These are phyloP conservation scores for Clausena lansium DNA, from an alignment of 345 rosid species.

Conservation along the genomic window DNA sequence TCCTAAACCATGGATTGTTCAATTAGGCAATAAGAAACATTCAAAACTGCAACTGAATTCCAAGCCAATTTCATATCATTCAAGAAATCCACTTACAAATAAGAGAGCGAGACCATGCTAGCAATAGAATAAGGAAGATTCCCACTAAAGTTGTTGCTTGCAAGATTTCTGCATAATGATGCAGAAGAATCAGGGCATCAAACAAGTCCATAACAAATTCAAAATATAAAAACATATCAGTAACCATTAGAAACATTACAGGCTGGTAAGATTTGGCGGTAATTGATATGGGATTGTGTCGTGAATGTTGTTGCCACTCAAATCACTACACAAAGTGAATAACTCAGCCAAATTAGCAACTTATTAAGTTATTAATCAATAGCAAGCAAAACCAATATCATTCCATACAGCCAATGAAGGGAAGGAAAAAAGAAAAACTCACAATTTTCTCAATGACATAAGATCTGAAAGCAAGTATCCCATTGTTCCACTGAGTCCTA, in stretches of 20 bases:
- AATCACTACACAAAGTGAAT: slow-evolving; percentile 52
- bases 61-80: slow-evolving; percentile 19
- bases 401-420: neutral
- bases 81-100: slow-evolving; percentile 58
- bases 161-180: slow-evolving; percentile 74
- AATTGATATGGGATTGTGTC: slow-evolving; percentile 88
- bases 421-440: slow-evolving; percentile 20
- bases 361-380: slow-evolving; percentile 15
- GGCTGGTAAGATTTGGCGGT: slow-evolving; percentile 92
- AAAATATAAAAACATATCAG: slow-evolving; percentile 5
- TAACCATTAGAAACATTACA: slow-evolving; percentile 51
- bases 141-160: slow-evolving; percentile 78
- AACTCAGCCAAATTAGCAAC: slow-evolving; percentile 14
- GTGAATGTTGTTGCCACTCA: slow-evolving; percentile 81
- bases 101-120: slow-evolving; percentile 64
- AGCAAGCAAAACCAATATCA: slow-evolving; percentile 10
- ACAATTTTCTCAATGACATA: slow-evolving; percentile 72
- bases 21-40: slow-evolving; percentile 10
- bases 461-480: slow-evolving; percentile 86
- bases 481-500: slow-evolving; percentile 79
- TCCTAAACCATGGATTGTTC: slow-evolving; percentile 40
- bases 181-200: slow-evolving; percentile 6
- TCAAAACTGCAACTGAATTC: slow-evolving; percentile 5
- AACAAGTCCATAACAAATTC: slow-evolving; percentile 10
- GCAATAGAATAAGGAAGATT: slow-evolving; percentile 91